Base-by-base conservation (phyloP, 1,284 basidiomycete species). In the Leccinum variabile region DNA sequence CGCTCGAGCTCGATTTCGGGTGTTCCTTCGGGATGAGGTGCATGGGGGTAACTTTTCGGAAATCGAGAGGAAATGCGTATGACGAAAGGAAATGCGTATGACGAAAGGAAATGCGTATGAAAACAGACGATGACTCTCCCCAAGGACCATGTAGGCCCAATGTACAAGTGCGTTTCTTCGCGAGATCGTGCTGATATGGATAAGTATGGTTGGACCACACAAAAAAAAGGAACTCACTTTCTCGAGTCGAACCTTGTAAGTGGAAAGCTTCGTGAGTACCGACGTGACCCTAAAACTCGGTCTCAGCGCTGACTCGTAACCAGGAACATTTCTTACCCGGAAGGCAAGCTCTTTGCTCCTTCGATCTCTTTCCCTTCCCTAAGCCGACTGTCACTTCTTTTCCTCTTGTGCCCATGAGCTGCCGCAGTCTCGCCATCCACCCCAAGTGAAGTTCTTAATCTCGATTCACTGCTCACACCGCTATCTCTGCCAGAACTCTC, bases 61-160 rank as follows among this genome's bases (percentile, higher is more conserved):
- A 97, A 97, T 2, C 87, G 88, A 28, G 4, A 28, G 25, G 25
- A 28, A 28, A 28, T 86, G 1, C 95, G 88, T 59, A 97, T 87
- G 78, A 93, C 22, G 22, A 28, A 28, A 28, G 25, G 25, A 28
- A 28, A 28, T 86, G 1, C 95, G 88, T 59, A 97, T 87, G 78
- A 93, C 22, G 22, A 28, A 28, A 28, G 25, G 25, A 28, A 28
- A 28, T 86, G 1, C 95, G 88, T 59, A 97, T 87, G 78, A 93
- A 95, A 22, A 75, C 75, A 32, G 84, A 88, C 5, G 84, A 89
- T 14, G 79, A 85, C 62, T 90, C 90, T 10, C 25, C 93, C 94
- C 95, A 97, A 1, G 94, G 95, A 0, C 94, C 94, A 69, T 94
- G 89, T 55, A 97, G 79, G 8, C 93, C 91, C 59, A 97, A 82